These are phyloP conservation scores for Voacanga thouarsii DNA, from an alignment of 257 asterid genomes.

Conservation along the genomic window DNA sequence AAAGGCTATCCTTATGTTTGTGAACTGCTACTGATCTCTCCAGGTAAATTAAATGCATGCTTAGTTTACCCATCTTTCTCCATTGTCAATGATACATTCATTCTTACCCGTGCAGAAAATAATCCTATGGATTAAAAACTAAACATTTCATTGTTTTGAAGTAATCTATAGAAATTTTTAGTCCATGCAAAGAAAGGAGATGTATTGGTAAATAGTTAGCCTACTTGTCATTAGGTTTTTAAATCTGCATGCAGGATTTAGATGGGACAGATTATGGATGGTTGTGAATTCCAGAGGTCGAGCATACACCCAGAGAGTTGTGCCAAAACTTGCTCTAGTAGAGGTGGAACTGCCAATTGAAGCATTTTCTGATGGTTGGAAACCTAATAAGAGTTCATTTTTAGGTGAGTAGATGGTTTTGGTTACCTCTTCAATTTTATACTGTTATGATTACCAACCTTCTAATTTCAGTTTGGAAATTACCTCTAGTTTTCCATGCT, in stretches of 20 bases:
- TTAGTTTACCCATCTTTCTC: too few relatives aligned
- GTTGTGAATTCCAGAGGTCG: conserved; percentile 34
- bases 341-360: conserved; percentile 25
- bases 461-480: too few relatives aligned
- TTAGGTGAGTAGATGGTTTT: conserved; percentile 18
- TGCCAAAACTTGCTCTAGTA: conserved; percentile 30
- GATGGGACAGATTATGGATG: conserved; percentile 34
- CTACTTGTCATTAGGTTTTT: not conserved
- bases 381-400: conserved; percentile 23
- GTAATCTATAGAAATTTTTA: not conserved
- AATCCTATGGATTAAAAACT: not conserved
- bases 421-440: not conserved
- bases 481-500: too few relatives aligned
- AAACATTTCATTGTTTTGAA: not conserved
- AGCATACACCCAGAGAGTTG: conserved; percentile 32
- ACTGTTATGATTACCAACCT: too few relatives aligned
- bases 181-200: not conserved
- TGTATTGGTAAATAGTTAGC: not conserved
- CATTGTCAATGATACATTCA: too few relatives aligned
- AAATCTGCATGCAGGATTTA: conserved; percentile 23
- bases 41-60: too few relatives aligned
- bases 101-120: too few relatives aligned
- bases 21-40: too few relatives aligned
- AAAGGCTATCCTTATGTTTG: too few relatives aligned
- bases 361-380: conserved; percentile 25